phyloP scores from a whole-genome alignment of 2,329 filamentous ascomycete species.

The Cladosporium sp. region DNA sequence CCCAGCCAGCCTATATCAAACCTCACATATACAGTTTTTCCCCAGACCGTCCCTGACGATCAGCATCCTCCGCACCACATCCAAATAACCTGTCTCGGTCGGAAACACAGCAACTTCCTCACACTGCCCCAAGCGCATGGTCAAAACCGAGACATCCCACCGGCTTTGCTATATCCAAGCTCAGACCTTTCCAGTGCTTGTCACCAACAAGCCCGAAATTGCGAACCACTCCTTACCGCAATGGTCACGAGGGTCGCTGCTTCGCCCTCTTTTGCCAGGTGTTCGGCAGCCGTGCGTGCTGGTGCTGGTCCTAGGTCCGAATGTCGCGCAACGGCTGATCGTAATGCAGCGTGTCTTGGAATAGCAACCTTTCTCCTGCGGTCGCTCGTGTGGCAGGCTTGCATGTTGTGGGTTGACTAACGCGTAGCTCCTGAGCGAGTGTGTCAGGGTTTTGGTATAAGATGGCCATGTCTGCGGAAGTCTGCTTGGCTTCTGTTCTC shows the following conservation, averaged over 20 bases:
- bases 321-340: conserved; percentile 10
- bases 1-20: neutral
- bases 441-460: neutral
- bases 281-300: neutral
- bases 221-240: neutral
- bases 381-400: neutral
- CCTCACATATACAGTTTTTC: neutral
- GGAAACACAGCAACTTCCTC: conserved; percentile 1
- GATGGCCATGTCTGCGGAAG: neutral
- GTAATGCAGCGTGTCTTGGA: neutral
- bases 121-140: neutral
- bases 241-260: neutral
- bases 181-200: conserved; percentile 3
- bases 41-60: conserved; percentile 13
- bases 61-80: neutral
- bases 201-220: conserved; percentile 7
- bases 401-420: neutral
- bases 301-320: neutral
- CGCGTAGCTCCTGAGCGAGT: neutral
- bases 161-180: neutral
- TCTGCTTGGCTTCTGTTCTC: neutral
- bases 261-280: neutral
- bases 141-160: conserved; percentile 4
- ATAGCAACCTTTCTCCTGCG: neutral
- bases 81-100: neutral